Percentiles rank a stretch among this genome's conserved stretches.
Evolutionary conservation across 2,329 filamentous ascomycete genomes (phyloP).

Genomic region (Rutstroemia sp.): DNA sequence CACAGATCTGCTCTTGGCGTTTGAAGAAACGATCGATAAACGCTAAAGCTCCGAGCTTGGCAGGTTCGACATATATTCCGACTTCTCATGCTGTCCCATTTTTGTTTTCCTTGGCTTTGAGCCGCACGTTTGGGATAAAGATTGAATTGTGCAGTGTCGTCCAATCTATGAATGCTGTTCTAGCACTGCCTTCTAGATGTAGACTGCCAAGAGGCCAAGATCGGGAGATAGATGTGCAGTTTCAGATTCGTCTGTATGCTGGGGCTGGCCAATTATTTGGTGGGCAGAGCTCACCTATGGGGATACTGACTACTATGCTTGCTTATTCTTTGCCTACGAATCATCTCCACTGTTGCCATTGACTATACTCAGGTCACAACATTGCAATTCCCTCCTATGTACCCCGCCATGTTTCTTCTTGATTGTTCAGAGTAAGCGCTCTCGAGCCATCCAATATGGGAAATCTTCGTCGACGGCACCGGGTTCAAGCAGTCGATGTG

Average conservation of each 20-base stretch:
- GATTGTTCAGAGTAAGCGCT: not conserved
- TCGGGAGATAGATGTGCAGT: not conserved
- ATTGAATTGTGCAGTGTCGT: not conserved
- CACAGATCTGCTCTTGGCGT: not conserved
- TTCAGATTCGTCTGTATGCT: not conserved
- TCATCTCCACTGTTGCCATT: not conserved
- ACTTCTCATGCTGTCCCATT: not conserved
- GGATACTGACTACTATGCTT: not conserved
- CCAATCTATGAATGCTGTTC: not conserved
- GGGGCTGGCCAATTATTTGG: not conserved
- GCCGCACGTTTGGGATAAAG: not conserved
- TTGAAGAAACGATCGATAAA: not conserved
- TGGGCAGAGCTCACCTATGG: not conserved
- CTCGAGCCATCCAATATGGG: not conserved
- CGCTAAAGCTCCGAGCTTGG: not conserved
- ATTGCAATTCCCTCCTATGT: not conserved
- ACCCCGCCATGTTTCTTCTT: not conserved
- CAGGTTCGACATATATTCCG: not conserved
- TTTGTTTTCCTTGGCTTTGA: not conserved
- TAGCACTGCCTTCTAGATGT: not conserved
- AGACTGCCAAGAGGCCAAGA: not conserved
- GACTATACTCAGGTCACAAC: not conserved
- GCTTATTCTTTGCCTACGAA: not conserved
- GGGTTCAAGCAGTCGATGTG: not conserved
- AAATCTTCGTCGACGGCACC: not conserved